Conservation (phyloP, 257 asterid genomes). For the Solanum medicagineum region DNA sequence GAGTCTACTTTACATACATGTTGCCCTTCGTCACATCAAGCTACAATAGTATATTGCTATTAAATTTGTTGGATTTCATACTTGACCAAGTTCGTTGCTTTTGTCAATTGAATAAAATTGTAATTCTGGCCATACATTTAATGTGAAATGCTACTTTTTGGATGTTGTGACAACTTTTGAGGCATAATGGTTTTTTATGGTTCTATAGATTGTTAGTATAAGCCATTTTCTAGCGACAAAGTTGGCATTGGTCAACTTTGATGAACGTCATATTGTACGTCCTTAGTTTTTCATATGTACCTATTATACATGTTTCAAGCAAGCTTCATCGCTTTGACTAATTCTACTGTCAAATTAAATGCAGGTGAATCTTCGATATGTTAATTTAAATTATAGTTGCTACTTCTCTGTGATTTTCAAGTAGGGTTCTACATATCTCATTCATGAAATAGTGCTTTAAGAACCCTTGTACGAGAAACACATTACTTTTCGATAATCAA, state of each 20-base stretch:
- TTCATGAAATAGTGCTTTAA: background rate
- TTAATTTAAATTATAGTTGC: background rate
- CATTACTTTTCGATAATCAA: background rate
- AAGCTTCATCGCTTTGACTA: background rate
- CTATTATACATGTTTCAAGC: background rate
- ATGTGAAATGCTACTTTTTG: background rate
- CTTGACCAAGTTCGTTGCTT: background rate
- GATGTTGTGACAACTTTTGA: background rate
- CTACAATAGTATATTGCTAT: background rate
- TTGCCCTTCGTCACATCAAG: background rate
- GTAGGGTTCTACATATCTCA: background rate
- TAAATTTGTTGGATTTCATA: background rate
- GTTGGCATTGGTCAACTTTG: background rate
- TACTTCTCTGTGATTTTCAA: background rate
- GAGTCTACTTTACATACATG: background rate
- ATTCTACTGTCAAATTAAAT: background rate
- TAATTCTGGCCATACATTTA: background rate
- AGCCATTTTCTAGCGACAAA: background rate
- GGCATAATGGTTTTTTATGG: background rate
- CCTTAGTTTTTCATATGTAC: background rate
- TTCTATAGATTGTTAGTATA: background rate
- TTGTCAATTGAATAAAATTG: background rate
- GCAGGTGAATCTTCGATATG: background rate
- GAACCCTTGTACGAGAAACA: background rate
- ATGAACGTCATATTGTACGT: background rate